Percentiles rank a stretch among this genome's conserved stretches.
phyloP scores from a whole-genome alignment of 495 filamentous ascomycete genomes.

The Penicillium silybi region DNA sequence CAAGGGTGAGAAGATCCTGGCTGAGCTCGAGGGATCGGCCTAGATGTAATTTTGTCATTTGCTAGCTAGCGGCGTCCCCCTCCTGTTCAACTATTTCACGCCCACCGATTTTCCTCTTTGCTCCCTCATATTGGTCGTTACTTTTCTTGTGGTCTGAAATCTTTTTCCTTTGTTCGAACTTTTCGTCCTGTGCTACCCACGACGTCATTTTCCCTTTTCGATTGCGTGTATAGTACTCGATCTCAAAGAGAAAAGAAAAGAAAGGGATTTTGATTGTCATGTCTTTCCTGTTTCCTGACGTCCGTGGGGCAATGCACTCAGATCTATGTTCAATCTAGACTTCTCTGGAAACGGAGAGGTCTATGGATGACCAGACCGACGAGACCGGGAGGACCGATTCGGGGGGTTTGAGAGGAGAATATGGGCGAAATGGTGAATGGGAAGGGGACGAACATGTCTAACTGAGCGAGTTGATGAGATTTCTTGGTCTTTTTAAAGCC shows the following conservation, averaged over 20 bases:
- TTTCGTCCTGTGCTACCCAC: constrained; percentile 28
- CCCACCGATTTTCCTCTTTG: constrained; percentile 2
- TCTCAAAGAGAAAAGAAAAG: constrained; percentile 31
- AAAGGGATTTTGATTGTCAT: constrained; percentile 32
- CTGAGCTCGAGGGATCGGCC: constrained; percentile 74
- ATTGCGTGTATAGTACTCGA: constrained; percentile 48
- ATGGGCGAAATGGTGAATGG: neutral
- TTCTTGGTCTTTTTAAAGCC: constrained; percentile 24
- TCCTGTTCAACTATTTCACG: constrained; percentile 7
- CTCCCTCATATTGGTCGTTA: neutral
- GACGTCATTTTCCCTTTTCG: constrained; percentile 33
- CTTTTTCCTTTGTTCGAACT: constrained; percentile 33
- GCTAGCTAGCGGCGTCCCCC: constrained; percentile 26
- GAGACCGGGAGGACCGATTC: neutral
- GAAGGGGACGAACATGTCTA: constrained; percentile 9
- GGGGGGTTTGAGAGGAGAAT: neutral
- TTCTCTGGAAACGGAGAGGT: constrained; percentile 2
- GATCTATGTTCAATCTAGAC: neutral
- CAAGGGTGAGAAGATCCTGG: constrained; percentile 99
- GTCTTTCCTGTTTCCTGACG: neutral
- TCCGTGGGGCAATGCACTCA: neutral
- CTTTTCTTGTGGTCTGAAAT: constrained; percentile 23
- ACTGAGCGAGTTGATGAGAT: constrained; percentile 23
- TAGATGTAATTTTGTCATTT: constrained; percentile 52
- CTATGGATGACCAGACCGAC: neutral